These are phyloP conservation scores for Cornus suecica DNA, from an alignment of 148 eudicot genomes.

Conservation along the genomic window DNA sequence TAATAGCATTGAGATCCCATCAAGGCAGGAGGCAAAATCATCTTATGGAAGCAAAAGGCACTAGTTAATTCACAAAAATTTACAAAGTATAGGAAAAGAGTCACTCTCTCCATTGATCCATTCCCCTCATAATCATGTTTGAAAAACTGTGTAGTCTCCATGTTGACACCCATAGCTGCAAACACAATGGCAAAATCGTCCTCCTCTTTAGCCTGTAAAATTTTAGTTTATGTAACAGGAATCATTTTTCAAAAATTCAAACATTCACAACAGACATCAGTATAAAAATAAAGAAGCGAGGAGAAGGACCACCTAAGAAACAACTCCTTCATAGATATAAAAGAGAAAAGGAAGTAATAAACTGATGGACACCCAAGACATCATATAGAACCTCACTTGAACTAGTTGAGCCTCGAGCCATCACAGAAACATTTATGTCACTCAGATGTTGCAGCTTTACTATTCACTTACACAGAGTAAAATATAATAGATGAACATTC, in stretches of 20 bases:
- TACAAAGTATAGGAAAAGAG: slow-evolving; percentile 94
- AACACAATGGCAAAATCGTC: slow-evolving; percentile 99
- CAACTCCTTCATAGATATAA: neutral
- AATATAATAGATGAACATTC: too few relatives aligned
- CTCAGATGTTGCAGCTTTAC: neutral
- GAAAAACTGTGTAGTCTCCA: slow-evolving; percentile 99
- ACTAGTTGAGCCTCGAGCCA: neutral
- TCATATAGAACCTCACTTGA: neutral
- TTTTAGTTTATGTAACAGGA: neutral
- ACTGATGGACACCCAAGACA: slow-evolving; percentile 6
- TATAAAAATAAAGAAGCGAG: neutral
- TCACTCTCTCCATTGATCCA: slow-evolving; percentile 99
- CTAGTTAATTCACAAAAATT: neutral
- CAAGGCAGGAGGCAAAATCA: neutral
- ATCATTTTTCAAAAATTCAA: slow-evolving; percentile 1
- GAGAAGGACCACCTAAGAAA: neutral
- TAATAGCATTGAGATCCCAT: neutral
- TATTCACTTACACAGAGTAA: neutral
- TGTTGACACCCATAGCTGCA: slow-evolving; percentile 99
- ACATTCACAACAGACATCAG: neutral
- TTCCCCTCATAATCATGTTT: slow-evolving; percentile 99
- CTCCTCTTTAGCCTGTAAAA: slow-evolving; percentile 64
- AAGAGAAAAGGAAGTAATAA: neutral
- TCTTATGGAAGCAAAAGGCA: neutral
- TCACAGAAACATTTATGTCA: neutral